phyloP scores from a whole-genome alignment of 345 rosid genomes.

The Salix arbutifolia region DNA sequence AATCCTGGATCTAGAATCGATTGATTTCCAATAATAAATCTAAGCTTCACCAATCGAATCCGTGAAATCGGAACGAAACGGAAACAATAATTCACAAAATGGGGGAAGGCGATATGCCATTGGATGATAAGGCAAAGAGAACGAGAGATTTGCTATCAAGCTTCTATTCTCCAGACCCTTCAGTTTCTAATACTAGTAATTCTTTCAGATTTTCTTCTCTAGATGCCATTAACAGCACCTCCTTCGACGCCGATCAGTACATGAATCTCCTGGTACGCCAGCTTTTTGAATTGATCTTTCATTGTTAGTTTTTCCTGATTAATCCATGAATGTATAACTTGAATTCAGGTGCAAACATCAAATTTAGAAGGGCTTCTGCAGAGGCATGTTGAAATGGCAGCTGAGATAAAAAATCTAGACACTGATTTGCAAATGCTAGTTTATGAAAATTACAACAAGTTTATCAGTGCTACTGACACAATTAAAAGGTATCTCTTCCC shows the following conservation, averaged over 20 bases:
- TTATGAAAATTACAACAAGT: constrained; percentile 94
- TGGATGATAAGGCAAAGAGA: constrained; percentile 99
- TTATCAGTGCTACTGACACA: constrained; percentile 96
- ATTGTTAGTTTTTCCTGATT: not conserved
- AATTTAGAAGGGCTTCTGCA: constrained; percentile 84
- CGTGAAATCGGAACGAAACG: not conserved
- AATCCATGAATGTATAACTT: not conserved
- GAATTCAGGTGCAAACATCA: constrained; percentile 63
- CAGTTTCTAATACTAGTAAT: constrained; percentile 32
- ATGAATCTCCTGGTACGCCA: constrained; percentile 78
- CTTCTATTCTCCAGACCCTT: constrained; percentile 93
- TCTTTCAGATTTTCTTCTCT: constrained; percentile 48
- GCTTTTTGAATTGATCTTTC: not conserved
- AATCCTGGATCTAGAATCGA: not conserved
- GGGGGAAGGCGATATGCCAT: constrained; percentile 59
- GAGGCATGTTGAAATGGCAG: constrained; percentile 94
- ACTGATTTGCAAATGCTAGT: constrained; percentile 98
- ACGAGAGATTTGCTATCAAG: constrained; percentile 98
- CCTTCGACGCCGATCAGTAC: constrained; percentile 88
- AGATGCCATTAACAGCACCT: constrained; percentile 69
- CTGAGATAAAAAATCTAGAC: constrained; percentile 95
- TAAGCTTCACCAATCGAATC: not conserved
- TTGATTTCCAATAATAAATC: not conserved
- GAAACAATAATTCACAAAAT: constrained; percentile 22
- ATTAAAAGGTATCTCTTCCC: constrained; percentile 64